Evolutionary conservation across 2,329 filamentous ascomycete species (phyloP).

Genomic region (Xylogone sp.): DNA sequence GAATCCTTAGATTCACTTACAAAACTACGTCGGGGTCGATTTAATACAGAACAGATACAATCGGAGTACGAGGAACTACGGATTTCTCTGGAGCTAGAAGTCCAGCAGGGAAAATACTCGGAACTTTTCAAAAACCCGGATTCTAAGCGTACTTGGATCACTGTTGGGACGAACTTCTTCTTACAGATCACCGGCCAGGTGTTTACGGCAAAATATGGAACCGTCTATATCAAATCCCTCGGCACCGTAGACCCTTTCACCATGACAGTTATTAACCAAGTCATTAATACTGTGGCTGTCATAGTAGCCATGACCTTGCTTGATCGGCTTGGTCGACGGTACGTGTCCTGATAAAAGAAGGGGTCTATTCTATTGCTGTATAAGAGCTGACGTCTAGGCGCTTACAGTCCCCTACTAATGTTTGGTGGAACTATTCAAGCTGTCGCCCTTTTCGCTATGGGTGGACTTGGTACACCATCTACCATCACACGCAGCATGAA

Average conservation of each 20-base stretch:
- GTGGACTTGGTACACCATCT: constrained; percentile 28
- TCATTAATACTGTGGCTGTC: not conserved
- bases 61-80: no score
- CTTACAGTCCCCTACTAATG: constrained; percentile 18
- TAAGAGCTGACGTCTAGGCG: constrained; percentile 4
- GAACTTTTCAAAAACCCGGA: no score
- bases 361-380: not conserved
- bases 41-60: constrained; percentile 10
- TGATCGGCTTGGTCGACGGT: constrained; percentile 3
- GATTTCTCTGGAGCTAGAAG: no score
- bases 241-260: constrained; percentile 7
- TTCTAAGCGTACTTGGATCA: constrained; percentile 3
- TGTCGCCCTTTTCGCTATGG: constrained; percentile 31
- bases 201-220: constrained; percentile 9
- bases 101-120: not conserved
- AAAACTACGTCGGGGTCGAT: constrained; percentile 9
- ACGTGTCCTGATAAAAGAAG: not conserved
- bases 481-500: constrained; percentile 14
- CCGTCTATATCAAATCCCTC: constrained; percentile 6
- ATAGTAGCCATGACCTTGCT: not conserved
- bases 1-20: constrained; percentile 51
- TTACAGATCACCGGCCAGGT: constrained; percentile 8
- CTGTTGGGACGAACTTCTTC: constrained; percentile 1
- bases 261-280: not conserved
- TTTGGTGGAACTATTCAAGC: constrained; percentile 26